phyloP scores from a whole-genome alignment of 2,329 filamentous ascomycete species.

The Elsinoe batatas region DNA sequence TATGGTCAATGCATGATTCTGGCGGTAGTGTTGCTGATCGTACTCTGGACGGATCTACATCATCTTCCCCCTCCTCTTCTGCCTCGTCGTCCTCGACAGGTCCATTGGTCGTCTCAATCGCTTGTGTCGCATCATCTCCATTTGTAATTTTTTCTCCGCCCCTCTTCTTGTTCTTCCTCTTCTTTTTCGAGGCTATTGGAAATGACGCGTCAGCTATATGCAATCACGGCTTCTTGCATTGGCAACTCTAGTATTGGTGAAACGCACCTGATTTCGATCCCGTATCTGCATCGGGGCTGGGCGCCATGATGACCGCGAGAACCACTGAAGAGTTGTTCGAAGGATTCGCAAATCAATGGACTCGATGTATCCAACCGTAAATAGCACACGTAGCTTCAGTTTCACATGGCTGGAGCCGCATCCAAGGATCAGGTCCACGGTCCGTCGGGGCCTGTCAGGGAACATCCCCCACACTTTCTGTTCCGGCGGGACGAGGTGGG shows the following conservation, averaged over 20 bases:
- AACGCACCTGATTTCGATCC: slow-evolving; percentile 17
- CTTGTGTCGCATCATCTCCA: slow-evolving; percentile 28
- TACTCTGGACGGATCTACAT: slow-evolving; percentile 21
- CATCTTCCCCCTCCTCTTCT: slow-evolving; percentile 33
- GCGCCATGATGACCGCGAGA: slow-evolving; percentile 15
- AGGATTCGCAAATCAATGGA: neutral
- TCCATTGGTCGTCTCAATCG: slow-evolving; percentile 19
- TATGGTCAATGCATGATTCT: neutral
- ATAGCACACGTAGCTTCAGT: slow-evolving; percentile 9
- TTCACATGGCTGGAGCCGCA: slow-evolving; percentile 11
- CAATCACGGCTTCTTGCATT: neutral
- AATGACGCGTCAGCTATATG: slow-evolving; percentile 16
- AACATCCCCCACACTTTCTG: neutral
- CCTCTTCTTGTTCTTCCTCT: slow-evolving; percentile 51
- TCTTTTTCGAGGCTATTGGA: slow-evolving; percentile 39
- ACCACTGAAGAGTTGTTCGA: neutral
- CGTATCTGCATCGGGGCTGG: slow-evolving; percentile 15
- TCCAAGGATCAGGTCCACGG: neutral
- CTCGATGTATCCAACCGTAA: slow-evolving; percentile 2
- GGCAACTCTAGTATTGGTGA: neutral
- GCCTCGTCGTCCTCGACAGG: slow-evolving; percentile 30
- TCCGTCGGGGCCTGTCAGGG: neutral
- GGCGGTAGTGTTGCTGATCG: neutral
- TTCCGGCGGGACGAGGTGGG: neutral
- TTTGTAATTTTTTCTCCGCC: slow-evolving; percentile 34